These are phyloP conservation scores for Trichoderma pleuroti DNA, from an alignment of 2,329 filamentous ascomycete species.

Conservation along the genomic window DNA sequence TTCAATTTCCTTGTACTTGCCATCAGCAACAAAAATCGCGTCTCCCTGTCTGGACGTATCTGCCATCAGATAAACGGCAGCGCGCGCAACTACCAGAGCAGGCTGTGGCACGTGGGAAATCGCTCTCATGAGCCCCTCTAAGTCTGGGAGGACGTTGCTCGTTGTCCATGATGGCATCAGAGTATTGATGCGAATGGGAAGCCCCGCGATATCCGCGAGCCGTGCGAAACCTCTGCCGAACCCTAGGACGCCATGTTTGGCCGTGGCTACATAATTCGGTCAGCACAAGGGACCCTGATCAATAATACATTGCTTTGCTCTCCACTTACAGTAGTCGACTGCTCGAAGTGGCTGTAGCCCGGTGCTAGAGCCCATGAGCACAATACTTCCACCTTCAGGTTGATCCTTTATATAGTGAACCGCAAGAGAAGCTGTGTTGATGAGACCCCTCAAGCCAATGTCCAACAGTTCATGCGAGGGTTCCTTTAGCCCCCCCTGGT, in stretches of 20 bases:
- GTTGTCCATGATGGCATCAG: slow-evolving; percentile 13
- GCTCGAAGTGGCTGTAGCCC: slow-evolving; percentile 9
- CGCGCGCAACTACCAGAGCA: slow-evolving; percentile 4
- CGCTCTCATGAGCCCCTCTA: slow-evolving; percentile 4
- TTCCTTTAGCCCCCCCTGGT: background rate
- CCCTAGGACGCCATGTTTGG: slow-evolving; percentile 7
- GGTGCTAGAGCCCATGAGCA: slow-evolving; percentile 14
- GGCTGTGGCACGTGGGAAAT: slow-evolving; percentile 8
- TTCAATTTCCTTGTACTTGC: slow-evolving; percentile 9
- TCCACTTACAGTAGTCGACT: slow-evolving; percentile 10
- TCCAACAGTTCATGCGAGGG: slow-evolving; percentile 11
- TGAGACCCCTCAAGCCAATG: slow-evolving; percentile 3
- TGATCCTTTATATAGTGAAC: slow-evolving; percentile 15
- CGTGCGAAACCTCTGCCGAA: slow-evolving; percentile 10
- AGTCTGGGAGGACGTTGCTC: slow-evolving; percentile 10
- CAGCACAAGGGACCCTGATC: background rate
- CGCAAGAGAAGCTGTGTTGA: slow-evolving; percentile 9
- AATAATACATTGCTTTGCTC: background rate
- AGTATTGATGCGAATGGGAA: slow-evolving; percentile 14
- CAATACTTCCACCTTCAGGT: slow-evolving; percentile 6
- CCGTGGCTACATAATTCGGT: background rate
- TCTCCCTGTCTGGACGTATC: background rate
- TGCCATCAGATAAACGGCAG: slow-evolving; percentile 1
- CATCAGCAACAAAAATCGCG: slow-evolving; percentile 5
- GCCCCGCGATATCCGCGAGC: background rate